Evolutionary conservation across 345 rosid genomes (phyloP), one percentile per base, ranked within the genome.

Genomic region (Populus simonii): DNA sequence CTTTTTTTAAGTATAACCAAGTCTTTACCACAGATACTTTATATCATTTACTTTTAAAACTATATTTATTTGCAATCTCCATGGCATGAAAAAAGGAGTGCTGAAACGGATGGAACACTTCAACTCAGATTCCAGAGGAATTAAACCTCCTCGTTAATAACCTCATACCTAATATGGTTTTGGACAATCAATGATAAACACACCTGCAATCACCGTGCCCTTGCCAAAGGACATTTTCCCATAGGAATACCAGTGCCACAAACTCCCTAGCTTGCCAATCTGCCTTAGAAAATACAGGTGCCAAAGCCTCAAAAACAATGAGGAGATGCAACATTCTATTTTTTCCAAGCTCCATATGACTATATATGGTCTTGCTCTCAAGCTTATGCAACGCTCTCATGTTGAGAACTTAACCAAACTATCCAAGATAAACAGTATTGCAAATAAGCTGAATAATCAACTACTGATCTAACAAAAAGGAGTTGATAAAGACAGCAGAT

Each of bases 401-500:
- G 61, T 22, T 53, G 8, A 51, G n/a, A 51, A 1, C 8, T 51
- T 18, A 1, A 47, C 18, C 51, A 51, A 5, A 20, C n/a, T 18
- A 20, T 23, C 22, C 0, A 6, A 53, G 8, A 53, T 53, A 7
- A 71, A 31, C 25, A 17, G 62, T 49, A 71, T 49, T 20, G 23
- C 23, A 2, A 17, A 51, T 17, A 20, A 2, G 18, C 18, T 6
- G 8, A 18, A 51, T 51, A 51, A 17, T 51, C n/a, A 51, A 53
- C 61, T 53, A 53, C 23, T 20, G 6, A 53, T 53, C n/a, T 53
- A 68, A 68, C 7, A 68, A 59, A 27, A 22, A 38, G 10, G 25
- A 70, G 25, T 73, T 69, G 62, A 75, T 67, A 27, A 68, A 61
- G 39, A 82, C 13, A 76, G 61, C 13, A 71, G 78, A 73, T 20